A percentile compares a stretch with the other conserved stretches of the same genome.
These are phyloP conservation scores for Entomortierella chlamydospora DNA, from an alignment of 192 early-diverging fungal genomes.

Conservation along the genomic window DNA sequence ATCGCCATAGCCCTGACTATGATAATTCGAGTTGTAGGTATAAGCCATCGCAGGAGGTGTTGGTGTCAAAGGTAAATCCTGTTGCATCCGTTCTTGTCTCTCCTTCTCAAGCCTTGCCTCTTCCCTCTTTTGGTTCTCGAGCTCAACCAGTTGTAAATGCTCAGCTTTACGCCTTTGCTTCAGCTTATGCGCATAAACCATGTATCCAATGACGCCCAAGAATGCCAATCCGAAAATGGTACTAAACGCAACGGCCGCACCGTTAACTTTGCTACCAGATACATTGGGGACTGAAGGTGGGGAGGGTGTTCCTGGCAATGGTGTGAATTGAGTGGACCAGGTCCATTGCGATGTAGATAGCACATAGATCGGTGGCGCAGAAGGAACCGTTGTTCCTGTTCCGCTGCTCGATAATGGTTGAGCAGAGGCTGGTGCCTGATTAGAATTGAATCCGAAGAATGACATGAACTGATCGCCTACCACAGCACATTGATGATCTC, in stretches of 20 bases:
- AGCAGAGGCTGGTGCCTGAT: slow-evolving; percentile 25
- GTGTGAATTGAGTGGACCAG: slow-evolving; percentile 28
- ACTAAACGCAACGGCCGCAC: slow-evolving; percentile 26
- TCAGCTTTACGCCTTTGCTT: slow-evolving; percentile 22
- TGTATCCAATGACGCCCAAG: slow-evolving; percentile 23
- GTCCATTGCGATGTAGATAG: slow-evolving; percentile 19
- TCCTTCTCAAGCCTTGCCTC: slow-evolving; percentile 24
- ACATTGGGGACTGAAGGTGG: slow-evolving; percentile 30
- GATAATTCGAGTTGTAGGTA: slow-evolving; percentile 3
- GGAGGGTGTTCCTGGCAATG: slow-evolving; percentile 19
- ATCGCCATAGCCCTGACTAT: not conserved
- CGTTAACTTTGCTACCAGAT: slow-evolving; percentile 25
- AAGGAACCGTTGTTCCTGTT: not conserved
- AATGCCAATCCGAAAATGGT: slow-evolving; percentile 30
- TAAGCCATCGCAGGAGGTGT: slow-evolving; percentile 1
- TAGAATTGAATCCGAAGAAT: slow-evolving; percentile 36
- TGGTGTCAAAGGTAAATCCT: slow-evolving; percentile 5
- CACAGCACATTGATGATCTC: slow-evolving; percentile 41
- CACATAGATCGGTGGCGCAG: slow-evolving; percentile 31
- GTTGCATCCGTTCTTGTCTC: slow-evolving; percentile 6
- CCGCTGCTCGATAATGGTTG: not conserved
- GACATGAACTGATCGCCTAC: slow-evolving; percentile 44
- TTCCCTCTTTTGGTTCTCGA: slow-evolving; percentile 20
- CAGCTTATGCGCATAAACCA: slow-evolving; percentile 23
- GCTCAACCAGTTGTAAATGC: slow-evolving; percentile 16